phyloP scores from a whole-genome alignment of 441 rosid genomes.

The Adansonia rubrostipa region DNA sequence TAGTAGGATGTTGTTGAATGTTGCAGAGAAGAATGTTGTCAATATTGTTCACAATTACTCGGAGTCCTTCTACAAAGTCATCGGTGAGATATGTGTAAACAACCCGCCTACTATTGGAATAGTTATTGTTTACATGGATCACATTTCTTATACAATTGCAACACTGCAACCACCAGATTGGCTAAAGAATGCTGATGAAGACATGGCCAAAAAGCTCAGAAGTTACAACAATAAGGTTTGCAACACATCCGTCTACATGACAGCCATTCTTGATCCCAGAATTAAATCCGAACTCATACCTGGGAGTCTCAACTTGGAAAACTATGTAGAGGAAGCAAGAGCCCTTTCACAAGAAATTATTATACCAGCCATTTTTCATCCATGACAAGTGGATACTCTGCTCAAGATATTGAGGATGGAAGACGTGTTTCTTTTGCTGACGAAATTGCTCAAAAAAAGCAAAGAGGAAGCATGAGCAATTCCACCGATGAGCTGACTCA shows the following conservation, averaged over 20 bases:
- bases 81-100: slow-evolving; percentile 72
- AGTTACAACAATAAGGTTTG: slow-evolving; percentile 70
- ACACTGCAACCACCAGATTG: slow-evolving; percentile 76
- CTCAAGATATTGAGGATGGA: slow-evolving; percentile 74
- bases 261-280: slow-evolving; percentile 90
- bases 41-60: slow-evolving; percentile 63
- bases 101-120: slow-evolving; percentile 78
- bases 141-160: slow-evolving; percentile 77
- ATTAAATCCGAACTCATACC: slow-evolving; percentile 86
- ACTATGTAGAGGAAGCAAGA: slow-evolving; percentile 88
- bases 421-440: slow-evolving; percentile 86
- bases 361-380: slow-evolving; percentile 67
- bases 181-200: slow-evolving; percentile 80
- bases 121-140: slow-evolving; percentile 92
- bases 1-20: slow-evolving; percentile 52
- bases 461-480: slow-evolving; percentile 71
- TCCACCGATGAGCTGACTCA: slow-evolving; percentile 83
- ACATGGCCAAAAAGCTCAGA: slow-evolving; percentile 81
- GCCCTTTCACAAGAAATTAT: slow-evolving; percentile 68
- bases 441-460: slow-evolving; percentile 86
- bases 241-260: slow-evolving; percentile 79
- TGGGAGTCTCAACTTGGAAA: slow-evolving; percentile 63
- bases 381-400: slow-evolving; percentile 55
- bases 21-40: slow-evolving; percentile 70
- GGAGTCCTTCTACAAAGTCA: slow-evolving; percentile 85